Percentiles rank a stretch among this genome's conserved stretches.
Conservation (phyloP, 2,329 filamentous ascomycete species). For the Microdochium bolleyi region DNA sequence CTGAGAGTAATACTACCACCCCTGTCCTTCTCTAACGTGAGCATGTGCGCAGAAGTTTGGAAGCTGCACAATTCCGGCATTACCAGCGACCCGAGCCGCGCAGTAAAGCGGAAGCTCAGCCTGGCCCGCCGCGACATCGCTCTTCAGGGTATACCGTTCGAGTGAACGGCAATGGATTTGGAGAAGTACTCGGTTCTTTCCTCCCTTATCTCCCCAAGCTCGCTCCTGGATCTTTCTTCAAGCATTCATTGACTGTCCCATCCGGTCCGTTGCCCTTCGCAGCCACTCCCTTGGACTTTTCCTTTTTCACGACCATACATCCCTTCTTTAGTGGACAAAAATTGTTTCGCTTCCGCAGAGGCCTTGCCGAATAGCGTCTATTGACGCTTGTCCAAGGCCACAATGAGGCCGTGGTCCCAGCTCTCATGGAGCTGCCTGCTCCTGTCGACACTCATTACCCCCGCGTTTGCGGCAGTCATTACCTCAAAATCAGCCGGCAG, state of each 20-base stretch:
- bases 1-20: background rate
- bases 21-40: background rate
- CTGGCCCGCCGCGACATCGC: background rate
- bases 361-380: background rate
- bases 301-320: too few relatives aligned
- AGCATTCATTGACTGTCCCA: background rate
- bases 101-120: background rate
- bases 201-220: background rate
- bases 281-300: background rate
- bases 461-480: background rate
- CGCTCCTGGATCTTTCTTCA: background rate
- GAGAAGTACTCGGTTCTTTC: background rate
- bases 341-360: too few relatives aligned
- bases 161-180: background rate
- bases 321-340: too few relatives aligned
- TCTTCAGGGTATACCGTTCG: background rate
- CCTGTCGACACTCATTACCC: background rate
- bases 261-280: background rate
- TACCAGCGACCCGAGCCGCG: background rate
- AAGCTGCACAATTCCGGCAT: background rate
- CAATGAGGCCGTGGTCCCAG: background rate
- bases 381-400: background rate
- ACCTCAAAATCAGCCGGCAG: background rate
- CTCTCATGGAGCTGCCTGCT: background rate
- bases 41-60: background rate